Evolutionary conservation across 176 grass and related monocot species (phyloP).

Genomic region (Eleusine indica): DNA sequence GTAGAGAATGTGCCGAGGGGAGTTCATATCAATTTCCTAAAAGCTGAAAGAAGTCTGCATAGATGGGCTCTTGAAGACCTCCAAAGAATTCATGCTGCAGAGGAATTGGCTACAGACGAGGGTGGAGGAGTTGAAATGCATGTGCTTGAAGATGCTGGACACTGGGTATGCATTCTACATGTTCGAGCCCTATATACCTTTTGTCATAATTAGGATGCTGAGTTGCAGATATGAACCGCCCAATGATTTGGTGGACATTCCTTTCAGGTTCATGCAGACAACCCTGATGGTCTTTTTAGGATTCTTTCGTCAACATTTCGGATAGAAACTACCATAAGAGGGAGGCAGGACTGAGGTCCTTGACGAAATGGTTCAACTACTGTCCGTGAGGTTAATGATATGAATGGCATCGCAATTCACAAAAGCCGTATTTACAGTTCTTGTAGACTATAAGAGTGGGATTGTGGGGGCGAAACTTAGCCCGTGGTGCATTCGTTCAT

Average conservation of each 20-base stretch:
- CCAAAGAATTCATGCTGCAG: constrained; percentile 74
- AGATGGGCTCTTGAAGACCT: constrained; percentile 99
- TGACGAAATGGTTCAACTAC: background rate
- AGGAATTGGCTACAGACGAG: constrained; percentile 83
- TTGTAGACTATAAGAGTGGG: background rate
- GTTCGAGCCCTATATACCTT: background rate
- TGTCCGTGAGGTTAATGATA: background rate
- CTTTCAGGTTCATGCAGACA: constrained; percentile 89
- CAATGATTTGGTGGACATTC: background rate
- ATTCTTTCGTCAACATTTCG: constrained; percentile 91
- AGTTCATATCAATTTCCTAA: constrained; percentile 91
- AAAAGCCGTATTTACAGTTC: background rate
- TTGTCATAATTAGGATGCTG: background rate
- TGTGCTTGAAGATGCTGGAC: constrained; percentile 93
- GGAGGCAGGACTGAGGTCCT: constrained; percentile 48
- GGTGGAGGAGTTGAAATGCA: constrained; percentile 96
- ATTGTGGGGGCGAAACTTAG: background rate
- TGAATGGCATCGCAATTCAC: background rate
- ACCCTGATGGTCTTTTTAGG: constrained; percentile 87
- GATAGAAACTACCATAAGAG: constrained; percentile 69
- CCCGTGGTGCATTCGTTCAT: background rate
- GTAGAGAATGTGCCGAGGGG: constrained; percentile 92
- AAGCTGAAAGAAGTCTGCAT: constrained; percentile 98
- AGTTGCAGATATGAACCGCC: background rate
- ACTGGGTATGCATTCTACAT: constrained; percentile 64